Base-by-base conservation (phyloP, 768 basidiomycete genomes). In the Dentipellis sp. region DNA sequence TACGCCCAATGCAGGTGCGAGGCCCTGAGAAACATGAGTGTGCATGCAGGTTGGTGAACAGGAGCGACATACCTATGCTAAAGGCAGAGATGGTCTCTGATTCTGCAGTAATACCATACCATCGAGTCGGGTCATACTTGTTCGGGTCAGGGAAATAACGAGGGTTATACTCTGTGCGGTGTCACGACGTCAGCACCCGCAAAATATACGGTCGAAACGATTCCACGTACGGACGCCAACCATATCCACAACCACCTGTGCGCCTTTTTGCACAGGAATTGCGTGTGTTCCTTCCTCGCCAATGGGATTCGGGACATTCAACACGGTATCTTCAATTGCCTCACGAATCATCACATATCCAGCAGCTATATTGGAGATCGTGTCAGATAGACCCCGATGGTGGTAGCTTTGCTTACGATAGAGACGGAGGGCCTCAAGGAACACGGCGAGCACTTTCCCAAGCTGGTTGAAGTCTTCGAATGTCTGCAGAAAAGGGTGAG, bases 1-100 rank as follows among this genome's bases (percentile, higher is more conserved):
- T 79, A 29, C 78, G 69, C 4, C 82, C 82, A 11, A 82, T 66
- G 58, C 82, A 84, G 14, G 65, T 62, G 14, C 80, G 74, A 34
- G 79, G 78, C 49, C 78, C 78, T 74, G 58, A 29, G 16, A 54
- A 7, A 22, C 14, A 56, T 37, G 16, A 53, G 4, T 21, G 16
- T 52, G 42, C 29, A 7, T 52, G 10, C 35, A 58, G 12, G 12
- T 34, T 50, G 11, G 56, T 10, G 54, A 34, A n/a, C 19, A 49
- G 35, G 4, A 35, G 55, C 12, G 10, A 56, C 62, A 49, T 42
- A 63, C 64, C 62, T 10, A 63, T 38, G 56, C 62, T 59, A 42
- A 65, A 58, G 12, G 47, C 61, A 42, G 56, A 48, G 9, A 64
- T 23, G 16, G 55, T 35, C 19, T 60, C 61, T 6, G 55, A 50